These are phyloP conservation scores for Isatis lusitanica DNA, from an alignment of 441 rosid species.

Conservation along the genomic window DNA sequence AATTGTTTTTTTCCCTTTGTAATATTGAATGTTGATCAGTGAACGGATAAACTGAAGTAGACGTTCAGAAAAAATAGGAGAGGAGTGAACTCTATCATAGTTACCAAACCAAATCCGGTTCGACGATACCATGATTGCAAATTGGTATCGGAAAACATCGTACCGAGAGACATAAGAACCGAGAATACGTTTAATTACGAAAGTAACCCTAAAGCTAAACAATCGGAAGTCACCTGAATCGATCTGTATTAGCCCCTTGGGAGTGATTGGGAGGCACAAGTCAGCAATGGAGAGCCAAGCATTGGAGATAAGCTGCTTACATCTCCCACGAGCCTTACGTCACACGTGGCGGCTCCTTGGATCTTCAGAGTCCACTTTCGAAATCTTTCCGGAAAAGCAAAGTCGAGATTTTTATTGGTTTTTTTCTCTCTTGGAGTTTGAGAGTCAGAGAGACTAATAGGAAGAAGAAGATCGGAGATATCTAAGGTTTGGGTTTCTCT, in stretches of 20 bases:
- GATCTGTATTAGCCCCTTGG: not conserved
- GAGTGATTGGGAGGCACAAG: constrained; percentile 28
- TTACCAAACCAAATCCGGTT: not conserved
- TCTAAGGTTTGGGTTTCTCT: not conserved
- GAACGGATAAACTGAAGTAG: not conserved
- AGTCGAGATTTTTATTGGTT: not conserved
- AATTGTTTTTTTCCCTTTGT: not conserved
- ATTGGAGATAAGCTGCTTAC: constrained; percentile 55
- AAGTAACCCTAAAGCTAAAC: constrained; percentile 9
- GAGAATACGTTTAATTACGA: not conserved
- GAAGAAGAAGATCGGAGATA: constrained; percentile 16
- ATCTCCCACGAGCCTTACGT: constrained; percentile 20
- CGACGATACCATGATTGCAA: not conserved
- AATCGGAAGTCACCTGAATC: not conserved
- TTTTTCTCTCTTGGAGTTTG: not conserved
- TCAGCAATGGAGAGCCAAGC: constrained; percentile 62
- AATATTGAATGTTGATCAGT: not conserved
- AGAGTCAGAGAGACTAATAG: not conserved
- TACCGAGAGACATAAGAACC: not conserved
- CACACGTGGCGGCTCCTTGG: constrained; percentile 23
- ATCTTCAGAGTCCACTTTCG: not conserved
- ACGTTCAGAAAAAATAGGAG: not conserved
- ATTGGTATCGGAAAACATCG: not conserved
- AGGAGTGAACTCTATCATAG: not conserved
- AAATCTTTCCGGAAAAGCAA: not conserved